Percentiles rank a stretch among this genome's conserved stretches.
Evolutionary conservation across 371 early-diverging fungal species (phyloP).

Genomic region (Rhizopus delemar): DNA sequence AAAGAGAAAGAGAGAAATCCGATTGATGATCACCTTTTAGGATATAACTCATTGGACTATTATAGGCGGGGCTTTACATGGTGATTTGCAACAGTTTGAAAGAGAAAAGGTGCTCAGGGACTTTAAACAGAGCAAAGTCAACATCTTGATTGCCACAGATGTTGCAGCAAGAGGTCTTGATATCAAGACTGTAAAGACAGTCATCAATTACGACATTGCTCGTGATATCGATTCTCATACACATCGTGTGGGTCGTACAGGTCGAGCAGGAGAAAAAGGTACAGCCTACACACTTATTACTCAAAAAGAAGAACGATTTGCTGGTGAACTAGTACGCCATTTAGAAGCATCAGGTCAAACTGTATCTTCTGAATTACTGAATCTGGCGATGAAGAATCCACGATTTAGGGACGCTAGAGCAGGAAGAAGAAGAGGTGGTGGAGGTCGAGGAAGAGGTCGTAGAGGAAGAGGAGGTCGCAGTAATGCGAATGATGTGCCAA

Average conservation of each 20-base stretch:
- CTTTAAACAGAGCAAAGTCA: constrained; percentile 70
- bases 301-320: constrained; percentile 75
- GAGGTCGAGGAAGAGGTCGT: constrained; percentile 50
- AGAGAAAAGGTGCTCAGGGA: constrained; percentile 90
- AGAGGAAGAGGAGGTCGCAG: constrained; percentile 26
- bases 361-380: constrained; percentile 66
- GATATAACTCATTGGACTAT: background rate
- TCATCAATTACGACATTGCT: constrained; percentile 78
- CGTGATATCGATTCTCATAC: constrained; percentile 80
- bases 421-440: constrained; percentile 39
- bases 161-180: constrained; percentile 97
- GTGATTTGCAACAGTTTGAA: constrained; percentile 95
- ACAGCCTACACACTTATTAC: constrained; percentile 73
- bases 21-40: background rate
- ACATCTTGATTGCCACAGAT: constrained; percentile 97
- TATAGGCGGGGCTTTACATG: constrained; percentile 90
- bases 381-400: constrained; percentile 74
- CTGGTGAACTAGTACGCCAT: constrained; percentile 75
- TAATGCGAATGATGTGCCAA: constrained; percentile 4
- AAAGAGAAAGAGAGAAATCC: constrained; percentile 9
- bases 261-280: constrained; percentile 76
- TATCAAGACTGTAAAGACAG: constrained; percentile 69
- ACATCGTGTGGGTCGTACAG: constrained; percentile 73
- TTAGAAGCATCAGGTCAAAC: constrained; percentile 68
- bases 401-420: constrained; percentile 58